Base-by-base conservation (phyloP, 2,329 filamentous ascomycete species). In the Sporothrix protearum region DNA sequence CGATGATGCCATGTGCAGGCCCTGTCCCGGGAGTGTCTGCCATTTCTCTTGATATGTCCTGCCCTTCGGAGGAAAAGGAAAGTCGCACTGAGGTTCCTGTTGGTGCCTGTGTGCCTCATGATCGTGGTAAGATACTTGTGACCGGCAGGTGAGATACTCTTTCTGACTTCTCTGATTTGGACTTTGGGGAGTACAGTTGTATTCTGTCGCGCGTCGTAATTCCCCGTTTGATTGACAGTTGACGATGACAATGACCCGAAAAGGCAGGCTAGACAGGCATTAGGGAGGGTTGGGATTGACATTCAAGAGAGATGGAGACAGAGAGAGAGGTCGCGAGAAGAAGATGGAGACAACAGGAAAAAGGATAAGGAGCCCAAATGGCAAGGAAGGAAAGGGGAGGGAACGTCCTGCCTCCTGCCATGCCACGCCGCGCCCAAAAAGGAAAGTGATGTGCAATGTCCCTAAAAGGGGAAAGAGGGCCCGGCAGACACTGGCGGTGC, bases 171-270 rank as follows among this genome's bases (percentile, higher is more conserved):
- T n/a, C 7, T 25, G 19, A 28, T 22, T 19, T 47, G 3, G 33
- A 36, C 33, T 36, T 36, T 36, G 33, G 49, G 49, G 22, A 22
- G 25, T n/a, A 49, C 42, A 19, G 63, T 64, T 33, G 63, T 33
- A 64, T 64, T 64, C n/a, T 28, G 61, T 30, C 39, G 61, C 61
- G 39, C 61, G 63, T 67, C 63, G 42, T 42, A 67, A 67, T 49
- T 67, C 63, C 47, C 64, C 39, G 47, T 68, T 53, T 68, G 64
- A 68, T 68, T 68, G 64, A 68, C 47, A 55, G 64, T 22, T 25
- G 64, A 30, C 64, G 64, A 68, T 53, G 64, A 55, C 47, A 68
- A 53, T 55, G 64, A 68, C 47, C 25, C 47, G 30, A 55, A 53
- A 64, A 64, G 22, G 61, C 39, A 45, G 22, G 39, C 61, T 49